Evolutionary conservation across 192 early-diverging fungal genomes (phyloP).

Genomic region (Allomyces macrogynus): DNA sequence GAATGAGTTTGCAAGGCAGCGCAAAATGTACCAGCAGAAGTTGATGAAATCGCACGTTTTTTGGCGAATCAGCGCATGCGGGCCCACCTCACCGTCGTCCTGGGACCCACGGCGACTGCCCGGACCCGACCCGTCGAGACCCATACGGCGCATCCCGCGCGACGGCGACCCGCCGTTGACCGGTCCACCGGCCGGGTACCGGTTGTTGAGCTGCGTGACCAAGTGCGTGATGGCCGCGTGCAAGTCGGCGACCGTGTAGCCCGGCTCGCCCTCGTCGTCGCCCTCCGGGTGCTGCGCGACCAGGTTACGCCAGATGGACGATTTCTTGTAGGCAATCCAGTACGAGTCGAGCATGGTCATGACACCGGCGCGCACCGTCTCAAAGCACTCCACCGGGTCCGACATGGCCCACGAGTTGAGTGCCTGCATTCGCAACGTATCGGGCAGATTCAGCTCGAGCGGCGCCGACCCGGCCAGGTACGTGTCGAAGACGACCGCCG

Average conservation of each 20-base stretch:
- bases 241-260: neutral
- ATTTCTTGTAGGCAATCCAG: constrained; percentile 1
- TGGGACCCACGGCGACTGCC: neutral
- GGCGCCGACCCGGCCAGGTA: neutral
- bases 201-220: neutral
- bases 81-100: neutral
- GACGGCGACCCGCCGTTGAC: neutral
- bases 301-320: neutral
- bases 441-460: neutral
- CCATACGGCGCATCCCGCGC: neutral
- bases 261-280: neutral
- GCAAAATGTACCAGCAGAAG: neutral
- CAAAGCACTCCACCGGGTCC: neutral
- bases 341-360: neutral
- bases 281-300: neutral
- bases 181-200: neutral
- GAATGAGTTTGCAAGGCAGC: too few species aligned
- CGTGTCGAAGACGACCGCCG: neutral
- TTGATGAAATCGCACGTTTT: neutral
- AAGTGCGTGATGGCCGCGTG: neutral
- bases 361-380: neutral
- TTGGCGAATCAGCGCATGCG: neutral
- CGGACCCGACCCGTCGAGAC: neutral
- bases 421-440: neutral
- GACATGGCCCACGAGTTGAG: neutral